Evolutionary conservation across 768 basidiomycete species (phyloP).

Genomic region (Agaricus subrufescens): DNA sequence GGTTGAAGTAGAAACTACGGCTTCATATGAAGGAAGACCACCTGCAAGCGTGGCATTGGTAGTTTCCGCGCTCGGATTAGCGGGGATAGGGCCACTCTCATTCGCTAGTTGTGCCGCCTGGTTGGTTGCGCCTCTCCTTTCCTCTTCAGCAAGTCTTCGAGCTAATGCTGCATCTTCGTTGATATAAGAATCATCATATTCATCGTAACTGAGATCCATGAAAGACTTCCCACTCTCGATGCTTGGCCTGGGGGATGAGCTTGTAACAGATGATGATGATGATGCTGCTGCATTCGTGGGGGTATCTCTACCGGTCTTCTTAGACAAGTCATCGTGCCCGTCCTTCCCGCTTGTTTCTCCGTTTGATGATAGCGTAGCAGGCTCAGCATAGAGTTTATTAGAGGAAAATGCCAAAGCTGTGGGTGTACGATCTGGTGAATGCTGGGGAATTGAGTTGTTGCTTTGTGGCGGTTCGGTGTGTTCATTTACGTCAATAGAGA

Average conservation of each 20-base stretch:
- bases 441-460: neutral
- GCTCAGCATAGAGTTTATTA: neutral
- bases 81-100: slow-evolving; percentile 11
- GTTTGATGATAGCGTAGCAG: neutral
- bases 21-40: slow-evolving; percentile 4
- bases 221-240: neutral
- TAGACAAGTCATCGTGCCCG: neutral
- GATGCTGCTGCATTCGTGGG: neutral
- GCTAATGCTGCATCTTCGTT: slow-evolving; percentile 44
- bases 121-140: slow-evolving; percentile 30
- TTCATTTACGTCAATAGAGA: neutral
- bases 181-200: slow-evolving; percentile 11
- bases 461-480: neutral
- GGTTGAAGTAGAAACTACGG: neutral
- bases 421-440: neutral
- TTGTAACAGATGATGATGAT: too few species aligned
- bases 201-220: neutral
- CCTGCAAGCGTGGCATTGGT: neutral
- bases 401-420: neutral
- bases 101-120: slow-evolving; percentile 34
- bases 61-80: neutral
- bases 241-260: neutral
- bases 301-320: neutral
- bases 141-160: slow-evolving; percentile 35
- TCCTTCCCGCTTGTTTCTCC: neutral